These are phyloP conservation scores for Flaveria linearis DNA, from an alignment of 129 eudicot genomes.

Conservation along the genomic window DNA sequence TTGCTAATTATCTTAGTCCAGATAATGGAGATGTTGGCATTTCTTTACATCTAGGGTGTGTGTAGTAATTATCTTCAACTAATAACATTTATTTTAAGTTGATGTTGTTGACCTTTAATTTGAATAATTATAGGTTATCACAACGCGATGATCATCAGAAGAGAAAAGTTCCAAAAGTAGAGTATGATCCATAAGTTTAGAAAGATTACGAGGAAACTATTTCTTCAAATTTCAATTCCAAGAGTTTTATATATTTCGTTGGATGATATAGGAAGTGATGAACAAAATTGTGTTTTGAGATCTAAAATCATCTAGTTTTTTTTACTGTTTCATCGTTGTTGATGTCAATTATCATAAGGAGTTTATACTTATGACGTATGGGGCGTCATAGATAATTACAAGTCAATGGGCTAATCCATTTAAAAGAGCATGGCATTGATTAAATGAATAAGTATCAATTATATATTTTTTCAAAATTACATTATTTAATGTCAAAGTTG, in stretches of 20 bases:
- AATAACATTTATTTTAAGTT: neutral
- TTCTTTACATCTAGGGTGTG: slow-evolving; percentile 81
- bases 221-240: neutral
- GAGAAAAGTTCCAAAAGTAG: slow-evolving; percentile 47
- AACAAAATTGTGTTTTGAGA: neutral
- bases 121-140: slow-evolving; percentile 42
- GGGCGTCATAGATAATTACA: neutral
- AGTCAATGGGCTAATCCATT: neutral
- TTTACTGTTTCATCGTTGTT: neutral
- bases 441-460: neutral
- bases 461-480: neutral
- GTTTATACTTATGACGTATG: slow-evolving; percentile 2
- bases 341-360: neutral
- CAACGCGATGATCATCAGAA: slow-evolving; percentile 42
- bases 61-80: neutral
- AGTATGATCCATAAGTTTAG: slow-evolving; percentile 36
- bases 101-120: neutral
- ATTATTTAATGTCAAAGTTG: neutral
- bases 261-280: neutral
- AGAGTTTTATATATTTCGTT: neutral
- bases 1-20: slow-evolving; percentile 30
- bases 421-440: neutral
- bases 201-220: neutral
- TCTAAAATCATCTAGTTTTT: neutral
- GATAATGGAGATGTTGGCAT: slow-evolving; percentile 57